phyloP scores from a whole-genome alignment of 345 rosid genomes.

The Gossypium thurberi region DNA sequence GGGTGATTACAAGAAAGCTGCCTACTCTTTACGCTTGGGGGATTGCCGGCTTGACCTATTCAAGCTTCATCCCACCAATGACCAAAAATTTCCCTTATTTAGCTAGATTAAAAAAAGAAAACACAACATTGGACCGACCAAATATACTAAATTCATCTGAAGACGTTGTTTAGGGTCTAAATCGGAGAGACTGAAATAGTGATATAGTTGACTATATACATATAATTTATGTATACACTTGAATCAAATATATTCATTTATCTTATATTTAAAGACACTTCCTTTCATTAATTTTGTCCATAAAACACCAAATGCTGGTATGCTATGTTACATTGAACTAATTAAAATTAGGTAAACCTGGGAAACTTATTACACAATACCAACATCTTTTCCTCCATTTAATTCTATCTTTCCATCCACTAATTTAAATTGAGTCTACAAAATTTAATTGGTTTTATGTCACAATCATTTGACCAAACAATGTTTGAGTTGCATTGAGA shows the following conservation, averaged over 20 bases:
- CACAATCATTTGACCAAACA: constrained; percentile 1
- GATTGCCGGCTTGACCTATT: constrained; percentile 54
- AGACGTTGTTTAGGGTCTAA: no score
- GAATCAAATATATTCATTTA: background rate
- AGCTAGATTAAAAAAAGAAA: background rate
- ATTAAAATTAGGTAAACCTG: constrained; percentile 1
- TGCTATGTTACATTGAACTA: background rate
- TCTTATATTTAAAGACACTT: background rate
- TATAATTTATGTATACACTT: no score
- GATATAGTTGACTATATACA: no score
- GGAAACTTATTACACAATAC: background rate
- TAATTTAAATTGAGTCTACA: background rate
- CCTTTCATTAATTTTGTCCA: background rate
- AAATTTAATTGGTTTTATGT: constrained; percentile 5
- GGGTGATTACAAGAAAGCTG: constrained; percentile 71
- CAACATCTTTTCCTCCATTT: background rate
- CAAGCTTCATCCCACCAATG: constrained; percentile 22
- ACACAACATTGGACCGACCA: background rate
- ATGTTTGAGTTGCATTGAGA: background rate
- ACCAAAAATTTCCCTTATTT: background rate
- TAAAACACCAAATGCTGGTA: background rate
- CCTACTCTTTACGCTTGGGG: constrained; percentile 35
- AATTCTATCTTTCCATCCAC: background rate
- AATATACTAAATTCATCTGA: no score
- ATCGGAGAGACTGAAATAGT: no score